Evolutionary conservation across 768 basidiomycete genomes (phyloP), one percentile per base, ranked within the genome.

Genomic region (Russula ochroleuca): DNA sequence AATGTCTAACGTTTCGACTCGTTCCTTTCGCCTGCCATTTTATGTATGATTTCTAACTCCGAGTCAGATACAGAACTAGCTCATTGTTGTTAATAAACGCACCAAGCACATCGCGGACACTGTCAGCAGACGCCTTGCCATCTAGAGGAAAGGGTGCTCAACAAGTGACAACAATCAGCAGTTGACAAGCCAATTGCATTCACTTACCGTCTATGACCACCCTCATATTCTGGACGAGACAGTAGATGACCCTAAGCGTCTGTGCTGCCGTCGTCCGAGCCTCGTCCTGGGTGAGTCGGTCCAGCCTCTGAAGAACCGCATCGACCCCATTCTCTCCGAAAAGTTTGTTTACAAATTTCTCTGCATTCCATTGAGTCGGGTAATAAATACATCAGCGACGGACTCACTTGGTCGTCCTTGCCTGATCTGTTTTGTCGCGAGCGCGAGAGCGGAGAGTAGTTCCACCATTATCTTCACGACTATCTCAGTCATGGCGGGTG

Each of bases 391-490:
- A 14, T 21, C 2, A 13, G 11, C 19, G n/a, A 48, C 13, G 11
- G 7, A 47, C 57, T 48, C 17, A 48, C 57, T 48, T 45, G 43
- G 43, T 45, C 43, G 43, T 9, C 43, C 43, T 10, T 45, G 43
- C 19, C 3, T 45, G 3, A 45, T n/a, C 9, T 45, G 43, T 19
- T 45, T 45, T 45, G 43, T 45, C n/a, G n/a, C 43, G 43, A 45
- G 9, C n/a, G 43, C 43, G 10, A 45, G 43, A 9, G 43, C n/a
- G n/a, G 43, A 45, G 19, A 45, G 43, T 10, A 45, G 6, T 8
- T 58, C 57, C 33, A 37, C 57, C 40, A 58, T 21, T 11, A 58
- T 49, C 35, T 58, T 58, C 13, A 31, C 47, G n/a, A 58, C 6
- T 5, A 58, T 25, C 28, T 38, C 57, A 8, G 57, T 14, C 31